Evolutionary conservation across 2,329 filamentous ascomycete species (phyloP).

Genomic region (Thelonectria rubi): DNA sequence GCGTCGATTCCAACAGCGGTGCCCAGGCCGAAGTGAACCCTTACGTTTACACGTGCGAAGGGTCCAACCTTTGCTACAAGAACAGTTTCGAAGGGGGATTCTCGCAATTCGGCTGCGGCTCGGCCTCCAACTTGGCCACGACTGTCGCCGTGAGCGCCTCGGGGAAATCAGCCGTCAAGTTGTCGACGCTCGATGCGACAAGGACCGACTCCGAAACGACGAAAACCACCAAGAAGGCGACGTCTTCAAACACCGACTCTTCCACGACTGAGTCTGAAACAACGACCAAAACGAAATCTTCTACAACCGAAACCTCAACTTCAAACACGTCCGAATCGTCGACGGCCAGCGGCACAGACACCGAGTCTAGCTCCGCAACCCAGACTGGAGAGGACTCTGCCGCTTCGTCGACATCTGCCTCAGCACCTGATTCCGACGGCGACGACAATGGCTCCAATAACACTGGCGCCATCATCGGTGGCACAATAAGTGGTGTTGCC

Average conservation of each 20-base stretch:
- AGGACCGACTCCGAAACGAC: constrained; percentile 51
- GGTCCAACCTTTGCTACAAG: constrained; percentile 61
- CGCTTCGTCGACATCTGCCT: constrained; percentile 35
- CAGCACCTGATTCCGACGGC: constrained; percentile 43
- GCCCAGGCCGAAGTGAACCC: constrained; percentile 62
- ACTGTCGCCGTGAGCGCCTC: constrained; percentile 58
- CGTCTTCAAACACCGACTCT: constrained; percentile 7
- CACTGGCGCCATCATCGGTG: constrained; percentile 63
- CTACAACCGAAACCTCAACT: constrained; percentile 17
- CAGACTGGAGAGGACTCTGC: constrained; percentile 27
- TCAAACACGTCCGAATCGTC: constrained; percentile 28
- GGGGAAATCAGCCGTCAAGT: constrained; percentile 48
- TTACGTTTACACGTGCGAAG: constrained; percentile 65
- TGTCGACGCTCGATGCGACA: constrained; percentile 54
- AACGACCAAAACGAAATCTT: constrained; percentile 14
- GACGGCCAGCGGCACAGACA: constrained; percentile 30
- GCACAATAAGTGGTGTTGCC: constrained; percentile 61
- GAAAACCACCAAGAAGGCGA: constrained; percentile 44
- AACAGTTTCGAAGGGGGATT: constrained; percentile 65
- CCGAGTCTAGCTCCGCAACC: constrained; percentile 33
- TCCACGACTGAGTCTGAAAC: constrained; percentile 20
- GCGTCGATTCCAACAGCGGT: constrained; percentile 61
- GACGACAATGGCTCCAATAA: constrained; percentile 44
- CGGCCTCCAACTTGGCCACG: constrained; percentile 57
- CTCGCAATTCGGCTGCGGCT: constrained; percentile 66